phyloP scores from a whole-genome alignment of 108 stramenopile species.

The Schizochytrium sp. region DNA sequence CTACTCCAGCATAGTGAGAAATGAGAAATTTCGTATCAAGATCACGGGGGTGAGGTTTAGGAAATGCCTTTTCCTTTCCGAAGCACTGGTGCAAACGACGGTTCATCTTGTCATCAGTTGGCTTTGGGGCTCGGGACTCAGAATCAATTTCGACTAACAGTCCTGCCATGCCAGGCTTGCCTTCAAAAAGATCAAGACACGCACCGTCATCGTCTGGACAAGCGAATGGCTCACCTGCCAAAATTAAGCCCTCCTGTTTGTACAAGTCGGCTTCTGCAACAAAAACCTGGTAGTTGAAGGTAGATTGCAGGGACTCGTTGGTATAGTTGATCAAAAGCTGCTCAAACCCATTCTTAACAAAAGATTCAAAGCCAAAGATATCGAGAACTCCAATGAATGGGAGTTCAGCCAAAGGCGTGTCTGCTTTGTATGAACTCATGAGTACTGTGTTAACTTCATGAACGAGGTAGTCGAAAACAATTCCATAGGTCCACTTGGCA shows the following conservation, averaged over 20 bases:
- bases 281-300: conserved; percentile 78
- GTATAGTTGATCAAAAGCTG: conserved; percentile 78
- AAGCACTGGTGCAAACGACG: conserved; percentile 55
- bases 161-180: conserved; percentile 70
- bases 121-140: conserved; percentile 31
- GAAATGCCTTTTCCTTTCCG: conserved; percentile 5
- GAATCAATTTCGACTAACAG: conserved; percentile 72
- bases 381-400: conserved; percentile 69
- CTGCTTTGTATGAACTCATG: conserved; percentile 67
- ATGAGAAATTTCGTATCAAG: conserved; percentile 65
- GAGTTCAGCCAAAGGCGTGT: conserved; percentile 58
- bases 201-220: conserved; percentile 92
- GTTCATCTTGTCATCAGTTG: conserved; percentile 25
- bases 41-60: conserved; percentile 47
- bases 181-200: conserved; percentile 88
- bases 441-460: conserved; percentile 87
- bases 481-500: conserved; percentile 92
- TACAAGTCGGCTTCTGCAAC: conserved; percentile 80
- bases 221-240: conserved; percentile 78
- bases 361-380: conserved; percentile 77
- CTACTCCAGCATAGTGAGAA: conserved; percentile 68
- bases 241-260: conserved; percentile 77
- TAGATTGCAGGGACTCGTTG: conserved; percentile 82
- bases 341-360: conserved; percentile 74
- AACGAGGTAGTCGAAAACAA: conserved; percentile 91